Conservation (phyloP, 805 yeast genomes). For the Metschnikowia peoriensis region DNA sequence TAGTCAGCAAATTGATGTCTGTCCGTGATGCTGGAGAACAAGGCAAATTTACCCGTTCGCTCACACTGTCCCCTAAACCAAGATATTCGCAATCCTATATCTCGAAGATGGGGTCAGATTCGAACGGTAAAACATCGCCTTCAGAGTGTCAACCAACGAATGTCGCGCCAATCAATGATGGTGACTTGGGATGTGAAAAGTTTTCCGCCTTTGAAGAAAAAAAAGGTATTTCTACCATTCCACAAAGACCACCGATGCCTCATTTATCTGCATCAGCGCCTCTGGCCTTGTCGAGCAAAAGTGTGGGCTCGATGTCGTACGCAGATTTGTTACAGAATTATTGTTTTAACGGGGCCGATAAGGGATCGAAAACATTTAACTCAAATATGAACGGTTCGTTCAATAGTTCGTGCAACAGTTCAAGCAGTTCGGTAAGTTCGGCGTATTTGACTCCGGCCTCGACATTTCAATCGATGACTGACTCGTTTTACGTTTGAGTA, state of each 20-base stretch:
- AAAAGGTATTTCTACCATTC: neutral
- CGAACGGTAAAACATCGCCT: conserved; percentile 5
- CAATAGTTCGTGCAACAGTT: conserved; percentile 12
- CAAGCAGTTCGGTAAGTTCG: conserved; percentile 19
- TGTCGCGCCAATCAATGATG: neutral
- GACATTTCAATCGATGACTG: conserved; percentile 24
- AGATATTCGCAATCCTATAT: conserved; percentile 30
- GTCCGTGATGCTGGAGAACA: conserved; percentile 8
- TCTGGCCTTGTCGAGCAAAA: conserved; percentile 11
- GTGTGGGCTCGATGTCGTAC: conserved; percentile 27
- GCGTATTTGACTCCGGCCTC: conserved; percentile 25
- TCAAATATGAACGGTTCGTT: conserved; percentile 8
- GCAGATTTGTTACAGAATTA: conserved; percentile 35
- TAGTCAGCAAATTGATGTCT: conserved; percentile 13
- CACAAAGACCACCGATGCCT: neutral
- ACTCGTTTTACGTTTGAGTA: conserved; percentile 6
- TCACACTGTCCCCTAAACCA: conserved; percentile 13
- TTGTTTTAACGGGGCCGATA: conserved; percentile 34
- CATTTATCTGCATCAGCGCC: conserved; percentile 2
- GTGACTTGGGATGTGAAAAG: too few relatives aligned
- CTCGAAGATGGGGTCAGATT: conserved; percentile 14
- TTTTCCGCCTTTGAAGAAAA: neutral
- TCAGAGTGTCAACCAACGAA: neutral
- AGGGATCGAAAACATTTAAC: neutral
- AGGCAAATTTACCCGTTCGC: conserved; percentile 7